Evolutionary conservation across 257 asterid species (phyloP).

Genomic region (Solanum clarkiae): DNA sequence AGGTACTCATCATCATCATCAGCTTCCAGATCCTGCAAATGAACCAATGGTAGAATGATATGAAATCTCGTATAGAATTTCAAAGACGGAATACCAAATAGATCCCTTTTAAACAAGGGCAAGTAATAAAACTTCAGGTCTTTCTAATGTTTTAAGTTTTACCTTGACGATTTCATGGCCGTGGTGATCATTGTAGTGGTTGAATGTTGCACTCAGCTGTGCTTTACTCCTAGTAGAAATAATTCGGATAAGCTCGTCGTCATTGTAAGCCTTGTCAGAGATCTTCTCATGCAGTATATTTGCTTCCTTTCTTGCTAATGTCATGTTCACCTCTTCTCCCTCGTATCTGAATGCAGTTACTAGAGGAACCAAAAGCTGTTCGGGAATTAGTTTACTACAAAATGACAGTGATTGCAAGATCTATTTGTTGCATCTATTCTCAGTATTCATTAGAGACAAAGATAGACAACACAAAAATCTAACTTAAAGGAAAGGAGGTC

Average conservation of each 20-base stretch:
- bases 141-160: not conserved
- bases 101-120: not conserved
- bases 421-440: not conserved
- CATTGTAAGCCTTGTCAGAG: constrained; percentile 43
- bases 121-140: not conserved
- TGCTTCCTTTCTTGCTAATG: constrained; percentile 70
- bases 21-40: constrained; percentile 63
- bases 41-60: not conserved
- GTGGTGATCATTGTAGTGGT: constrained; percentile 58
- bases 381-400: not conserved
- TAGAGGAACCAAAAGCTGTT: constrained; percentile 87
- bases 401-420: not conserved
- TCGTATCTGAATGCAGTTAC: constrained; percentile 74
- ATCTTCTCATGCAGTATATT: constrained; percentile 69
- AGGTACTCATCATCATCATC: constrained; percentile 51
- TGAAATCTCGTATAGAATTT: not conserved
- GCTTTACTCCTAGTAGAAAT: constrained; percentile 83
- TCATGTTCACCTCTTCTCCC: constrained; percentile 70
- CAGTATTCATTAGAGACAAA: not conserved
- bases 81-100: not conserved
- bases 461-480: not conserved
- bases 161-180: constrained; percentile 78
- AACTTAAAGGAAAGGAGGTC: not conserved
- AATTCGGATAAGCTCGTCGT: constrained; percentile 66
- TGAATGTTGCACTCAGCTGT: constrained; percentile 80